phyloP scores from a whole-genome alignment of 176 grass and related monocot genomes.

The Oryza nivara region DNA sequence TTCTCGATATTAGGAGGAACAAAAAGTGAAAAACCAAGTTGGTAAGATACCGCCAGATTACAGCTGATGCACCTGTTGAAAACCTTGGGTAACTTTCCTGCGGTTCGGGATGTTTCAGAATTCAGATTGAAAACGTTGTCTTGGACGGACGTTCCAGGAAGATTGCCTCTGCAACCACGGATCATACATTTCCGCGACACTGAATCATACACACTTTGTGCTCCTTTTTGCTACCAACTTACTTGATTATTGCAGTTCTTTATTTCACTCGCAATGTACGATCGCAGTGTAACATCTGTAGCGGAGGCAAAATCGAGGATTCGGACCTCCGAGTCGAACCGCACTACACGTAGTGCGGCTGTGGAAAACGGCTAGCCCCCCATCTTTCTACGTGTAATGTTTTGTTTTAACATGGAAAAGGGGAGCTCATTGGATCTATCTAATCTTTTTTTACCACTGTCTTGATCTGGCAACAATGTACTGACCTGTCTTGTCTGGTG shows the following conservation, averaged over 20 bases:
- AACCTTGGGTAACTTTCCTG: not conserved
- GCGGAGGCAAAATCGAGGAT: not conserved
- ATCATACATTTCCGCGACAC: slow-evolving; percentile 19
- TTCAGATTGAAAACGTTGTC: not conserved
- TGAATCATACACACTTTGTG: not conserved
- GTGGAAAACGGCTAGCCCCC: not conserved
- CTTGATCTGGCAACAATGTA: not conserved
- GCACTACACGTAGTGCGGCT: slow-evolving; percentile 26
- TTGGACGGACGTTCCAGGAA: not conserved
- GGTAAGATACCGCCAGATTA: not conserved
- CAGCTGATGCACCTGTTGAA: not conserved
- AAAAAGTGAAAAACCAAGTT: no score
- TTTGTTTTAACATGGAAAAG: slow-evolving; percentile 6
- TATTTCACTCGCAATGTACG: not conserved
- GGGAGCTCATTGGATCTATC: not conserved
- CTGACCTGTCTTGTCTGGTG: not conserved
- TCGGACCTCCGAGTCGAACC: slow-evolving; percentile 24
- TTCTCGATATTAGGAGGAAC: no score
- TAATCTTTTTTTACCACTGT: not conserved
- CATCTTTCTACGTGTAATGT: slow-evolving; percentile 4
- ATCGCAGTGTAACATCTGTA: not conserved
- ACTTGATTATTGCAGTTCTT: not conserved
- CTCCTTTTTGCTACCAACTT: not conserved
- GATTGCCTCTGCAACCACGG: not conserved
- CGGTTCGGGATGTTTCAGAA: not conserved